Evolutionary conservation across 768 basidiomycete species (phyloP), one percentile per base, ranked within the genome.

Genomic region (Boletus edulis): DNA sequence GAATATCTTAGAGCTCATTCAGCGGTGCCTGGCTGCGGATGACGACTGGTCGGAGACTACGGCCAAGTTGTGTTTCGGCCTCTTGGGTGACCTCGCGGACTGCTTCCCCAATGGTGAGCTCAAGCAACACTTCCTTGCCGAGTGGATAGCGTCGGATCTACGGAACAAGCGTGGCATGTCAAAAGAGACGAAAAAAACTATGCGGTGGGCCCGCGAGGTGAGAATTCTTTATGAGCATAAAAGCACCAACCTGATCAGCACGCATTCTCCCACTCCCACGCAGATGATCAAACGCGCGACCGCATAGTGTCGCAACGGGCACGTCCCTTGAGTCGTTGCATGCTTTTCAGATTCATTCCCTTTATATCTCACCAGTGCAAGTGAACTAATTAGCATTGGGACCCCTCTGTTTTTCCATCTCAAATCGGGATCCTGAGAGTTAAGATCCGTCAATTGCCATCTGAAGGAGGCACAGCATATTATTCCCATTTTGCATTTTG

Each of bases 121-220:
- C 63, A 91, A 91, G 77, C 85, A 87, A 29, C 71, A 83, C 45
- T 75, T 98, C 54, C 79, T 94, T 43, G 74, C 82, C 39, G 86
- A 87, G 35, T 97, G 95, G 94, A 74, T 90, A 58, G 87, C 83
- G 0, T 73, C 74, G 20, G 84, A 91, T 59, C 73, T 95, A 62
- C 82, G 90, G 58, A 78, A 81, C 46, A 91, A 87, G 72, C 80
- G 80, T 42, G 85, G 91, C 22, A 84, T 87, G 76, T 80, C 83
- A 8, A 71, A 77, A 40, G 91, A 94, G 61, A 88, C 87, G 37
- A 94, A 88, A 82, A 89, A 86, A 79, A 92, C 90, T 4, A 77
- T 93, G 75, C 88, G 91, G 58, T 97, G 94, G 93, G 93, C 94
- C 18, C 83, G 90, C 50, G 94, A 97, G 83, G 94, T 94, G 60